A percentile compares a stretch with the other conserved stretches of the same genome.
These are phyloP conservation scores for Mycosphaerelloides madeirae DNA, from an alignment of 2,329 filamentous ascomycete genomes.

Conservation along the genomic window DNA sequence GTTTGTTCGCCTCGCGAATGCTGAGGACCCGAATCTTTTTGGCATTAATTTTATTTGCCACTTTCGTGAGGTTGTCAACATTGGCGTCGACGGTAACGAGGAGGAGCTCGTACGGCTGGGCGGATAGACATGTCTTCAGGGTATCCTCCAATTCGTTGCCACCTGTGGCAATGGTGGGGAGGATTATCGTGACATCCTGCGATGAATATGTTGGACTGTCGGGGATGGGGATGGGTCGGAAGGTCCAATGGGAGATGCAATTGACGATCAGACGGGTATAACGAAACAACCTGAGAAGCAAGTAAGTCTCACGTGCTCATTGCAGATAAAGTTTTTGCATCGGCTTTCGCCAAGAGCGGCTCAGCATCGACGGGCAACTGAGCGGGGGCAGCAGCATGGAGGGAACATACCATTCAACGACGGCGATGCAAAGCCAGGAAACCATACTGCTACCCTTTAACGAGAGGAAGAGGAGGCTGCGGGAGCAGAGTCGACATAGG, in stretches of 20 bases:
- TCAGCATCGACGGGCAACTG: background rate
- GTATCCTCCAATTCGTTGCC: conserved; percentile 80
- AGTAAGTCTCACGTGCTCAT: conserved; percentile 25
- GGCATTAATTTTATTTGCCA: conserved; percentile 54
- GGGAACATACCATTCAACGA: conserved; percentile 30
- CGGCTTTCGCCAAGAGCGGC: conserved; percentile 10
- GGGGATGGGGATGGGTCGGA: conserved; percentile 78
- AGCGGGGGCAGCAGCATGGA: background rate
- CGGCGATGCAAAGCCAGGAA: conserved; percentile 31
- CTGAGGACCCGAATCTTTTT: conserved; percentile 68
- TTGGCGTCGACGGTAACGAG: conserved; percentile 84
- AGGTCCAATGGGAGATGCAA: conserved; percentile 77
- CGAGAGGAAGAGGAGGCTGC: conserved; percentile 27
- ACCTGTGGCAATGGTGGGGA: conserved; percentile 84
- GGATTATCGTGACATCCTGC: conserved; percentile 86
- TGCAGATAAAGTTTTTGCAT: conserved; percentile 17
- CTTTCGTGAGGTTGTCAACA: conserved; percentile 48
- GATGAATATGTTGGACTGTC: conserved; percentile 73
- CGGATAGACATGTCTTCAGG: conserved; percentile 69
- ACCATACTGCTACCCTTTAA: conserved; percentile 32
- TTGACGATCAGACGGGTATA: conserved; percentile 84
- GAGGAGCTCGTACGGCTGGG: conserved; percentile 67
- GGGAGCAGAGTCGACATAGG: conserved; percentile 28
- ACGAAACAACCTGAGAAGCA: conserved; percentile 66
- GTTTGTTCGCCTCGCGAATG: conserved; percentile 87